Evolutionary conservation across 2,329 filamentous ascomycete genomes (phyloP).

Genomic region (Juglanconis oblonga): DNA sequence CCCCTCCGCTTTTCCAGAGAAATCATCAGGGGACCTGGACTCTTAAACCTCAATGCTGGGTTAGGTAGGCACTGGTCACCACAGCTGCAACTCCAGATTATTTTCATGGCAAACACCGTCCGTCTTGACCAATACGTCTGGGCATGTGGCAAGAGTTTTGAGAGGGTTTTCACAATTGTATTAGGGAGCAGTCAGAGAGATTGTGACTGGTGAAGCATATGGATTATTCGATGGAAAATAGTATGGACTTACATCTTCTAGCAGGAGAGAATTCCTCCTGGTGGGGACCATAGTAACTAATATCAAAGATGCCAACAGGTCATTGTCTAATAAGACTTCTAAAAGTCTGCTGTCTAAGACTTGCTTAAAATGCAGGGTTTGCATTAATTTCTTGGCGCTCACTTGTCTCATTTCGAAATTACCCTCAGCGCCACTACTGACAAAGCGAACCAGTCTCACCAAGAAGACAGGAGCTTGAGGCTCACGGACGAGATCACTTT

Average conservation of each 20-base stretch:
- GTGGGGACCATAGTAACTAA: too few relatives aligned
- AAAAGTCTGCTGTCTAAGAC: too few relatives aligned
- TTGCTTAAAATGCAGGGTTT: too few relatives aligned
- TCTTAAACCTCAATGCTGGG: neutral
- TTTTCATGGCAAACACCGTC: neutral
- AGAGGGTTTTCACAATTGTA: too few relatives aligned
- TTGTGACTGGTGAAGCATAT: too few relatives aligned
- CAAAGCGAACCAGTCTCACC: conserved; percentile 3
- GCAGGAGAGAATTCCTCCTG: too few relatives aligned
- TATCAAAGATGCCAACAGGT: too few relatives aligned
- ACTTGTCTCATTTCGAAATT: neutral
- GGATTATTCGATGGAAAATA: too few relatives aligned
- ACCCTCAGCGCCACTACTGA: conserved; percentile 5
- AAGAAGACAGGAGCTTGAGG: conserved; percentile 1
- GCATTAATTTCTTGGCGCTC: neutral
- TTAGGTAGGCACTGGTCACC: too few relatives aligned
- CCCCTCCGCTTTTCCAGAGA: neutral
- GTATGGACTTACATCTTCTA: too few relatives aligned
- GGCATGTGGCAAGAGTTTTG: neutral
- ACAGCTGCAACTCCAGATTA: too few relatives aligned
- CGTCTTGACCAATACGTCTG: neutral
- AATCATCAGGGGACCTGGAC: neutral
- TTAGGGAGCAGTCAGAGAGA: too few relatives aligned
- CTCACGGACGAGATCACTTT: conserved; percentile 20
- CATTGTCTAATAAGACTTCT: neutral